Percentiles rank a stretch among this genome's conserved stretches.
These are phyloP conservation scores for Kwoniella dendrophila DNA, from an alignment of 768 basidiomycete genomes.

Conservation along the genomic window DNA sequence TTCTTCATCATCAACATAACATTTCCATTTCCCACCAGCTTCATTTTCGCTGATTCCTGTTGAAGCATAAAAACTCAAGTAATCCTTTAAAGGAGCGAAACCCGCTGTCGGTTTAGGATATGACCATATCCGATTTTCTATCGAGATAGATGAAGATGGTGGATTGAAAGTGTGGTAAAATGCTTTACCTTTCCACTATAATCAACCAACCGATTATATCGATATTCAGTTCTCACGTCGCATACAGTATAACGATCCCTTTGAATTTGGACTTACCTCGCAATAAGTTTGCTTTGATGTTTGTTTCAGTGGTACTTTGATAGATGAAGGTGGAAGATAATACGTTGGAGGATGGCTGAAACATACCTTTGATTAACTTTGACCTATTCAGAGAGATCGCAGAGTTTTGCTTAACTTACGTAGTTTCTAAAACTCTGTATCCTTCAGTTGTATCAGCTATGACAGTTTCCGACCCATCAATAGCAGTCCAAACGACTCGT, in stretches of 20 bases:
- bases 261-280: conserved; percentile 37
- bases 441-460: conserved; percentile 47
- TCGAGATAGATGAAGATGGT: conserved; percentile 5
- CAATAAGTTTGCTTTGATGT: conserved; percentile 42
- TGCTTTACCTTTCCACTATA: conserved; percentile 43
- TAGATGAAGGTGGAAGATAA: conserved; percentile 42
- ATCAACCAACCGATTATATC: not conserved
- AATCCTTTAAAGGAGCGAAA: conserved; percentile 46
- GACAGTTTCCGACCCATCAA: conserved; percentile 36
- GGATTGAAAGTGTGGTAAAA: conserved; percentile 43
- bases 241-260: not conserved
- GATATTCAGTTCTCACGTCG: no score
- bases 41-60: conserved; percentile 8
- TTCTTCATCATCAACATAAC: conserved; percentile 51
- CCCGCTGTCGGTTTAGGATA: conserved; percentile 40
- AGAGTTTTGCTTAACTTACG: conserved; percentile 22
- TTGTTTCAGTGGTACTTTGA: conserved; percentile 30
- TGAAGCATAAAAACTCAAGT: conserved; percentile 53
- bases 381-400: not conserved
- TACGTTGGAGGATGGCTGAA: conserved; percentile 55
- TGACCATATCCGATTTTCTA: conserved; percentile 51
- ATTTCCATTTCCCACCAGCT: conserved; percentile 39
- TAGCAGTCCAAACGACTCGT: conserved; percentile 36
- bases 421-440: conserved; percentile 52
- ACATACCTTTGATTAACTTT: not conserved